Evolutionary conservation across 2,329 filamentous ascomycete genomes (phyloP).

Genomic region (Cladosporium cucumerinum): DNA sequence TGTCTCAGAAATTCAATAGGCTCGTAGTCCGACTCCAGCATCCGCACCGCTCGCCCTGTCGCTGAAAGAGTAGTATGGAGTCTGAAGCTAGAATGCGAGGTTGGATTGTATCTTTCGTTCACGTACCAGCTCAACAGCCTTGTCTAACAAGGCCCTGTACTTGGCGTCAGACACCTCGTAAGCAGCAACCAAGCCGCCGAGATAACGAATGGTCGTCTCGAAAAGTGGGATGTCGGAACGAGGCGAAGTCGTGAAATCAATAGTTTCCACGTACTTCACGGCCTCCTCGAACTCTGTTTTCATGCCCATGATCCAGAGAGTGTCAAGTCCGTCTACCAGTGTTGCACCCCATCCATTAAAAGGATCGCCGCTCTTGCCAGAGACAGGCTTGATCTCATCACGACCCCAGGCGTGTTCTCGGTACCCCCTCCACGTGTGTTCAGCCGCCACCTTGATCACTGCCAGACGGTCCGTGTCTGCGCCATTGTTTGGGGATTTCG

Average conservation of each 20-base stretch:
- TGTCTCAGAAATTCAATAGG: too few species aligned
- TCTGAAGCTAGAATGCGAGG: too few species aligned
- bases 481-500: slow-evolving; percentile 53
- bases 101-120: too few species aligned
- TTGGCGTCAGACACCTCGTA: slow-evolving; percentile 77
- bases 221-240: slow-evolving; percentile 78
- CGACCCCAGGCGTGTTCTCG: slow-evolving; percentile 75
- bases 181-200: slow-evolving; percentile 79
- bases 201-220: slow-evolving; percentile 86
- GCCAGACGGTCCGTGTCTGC: slow-evolving; percentile 60
- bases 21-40: too few species aligned
- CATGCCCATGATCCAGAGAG: slow-evolving; percentile 81
- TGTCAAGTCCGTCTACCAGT: slow-evolving; percentile 77
- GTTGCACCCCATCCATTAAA: slow-evolving; percentile 93
- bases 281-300: slow-evolving; percentile 77
- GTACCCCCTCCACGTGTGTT: slow-evolving; percentile 80
- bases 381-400: slow-evolving; percentile 77
- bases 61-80: too few species aligned
- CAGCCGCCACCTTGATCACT: slow-evolving; percentile 69
- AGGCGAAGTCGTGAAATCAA: slow-evolving; percentile 76
- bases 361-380: slow-evolving; percentile 66
- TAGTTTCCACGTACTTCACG: slow-evolving; percentile 62
- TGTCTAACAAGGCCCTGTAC: slow-evolving; percentile 68
- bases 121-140: slow-evolving; percentile 69
- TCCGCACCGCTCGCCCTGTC: too few species aligned